Evolutionary conservation across 352 stramenopile species (phyloP).

Genomic region (Phytophthora quininea): DNA sequence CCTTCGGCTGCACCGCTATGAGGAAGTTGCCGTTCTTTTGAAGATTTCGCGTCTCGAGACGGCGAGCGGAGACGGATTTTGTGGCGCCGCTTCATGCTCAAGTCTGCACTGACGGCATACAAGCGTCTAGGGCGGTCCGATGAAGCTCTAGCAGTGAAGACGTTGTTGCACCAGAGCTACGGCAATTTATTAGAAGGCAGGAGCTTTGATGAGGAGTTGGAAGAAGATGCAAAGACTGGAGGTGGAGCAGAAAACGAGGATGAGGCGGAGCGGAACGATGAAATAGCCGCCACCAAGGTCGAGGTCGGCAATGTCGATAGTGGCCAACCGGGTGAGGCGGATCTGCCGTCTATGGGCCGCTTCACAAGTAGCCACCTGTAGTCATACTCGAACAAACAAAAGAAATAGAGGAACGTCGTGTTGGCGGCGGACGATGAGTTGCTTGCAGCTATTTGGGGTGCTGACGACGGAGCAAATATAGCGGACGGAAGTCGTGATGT

Average conservation of each 20-base stretch:
- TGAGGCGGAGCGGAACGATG: conserved; percentile 4
- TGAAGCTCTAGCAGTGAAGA: conserved; percentile 67
- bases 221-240: background rate
- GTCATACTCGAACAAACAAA: conserved; percentile 19
- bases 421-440: too few species aligned
- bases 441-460: conserved; percentile 21
- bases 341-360: conserved; percentile 21
- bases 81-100: conserved; percentile 64
- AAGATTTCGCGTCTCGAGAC: conserved; percentile 72
- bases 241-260: background rate
- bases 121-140: conserved; percentile 52
- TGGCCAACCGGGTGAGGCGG: conserved; percentile 20
- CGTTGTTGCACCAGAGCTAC: conserved; percentile 51
- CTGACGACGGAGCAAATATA: conserved; percentile 23
- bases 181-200: conserved; percentile 26
- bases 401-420: background rate
- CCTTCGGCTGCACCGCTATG: conserved; percentile 52
- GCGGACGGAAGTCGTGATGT: conserved; percentile 12
- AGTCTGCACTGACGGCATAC: conserved; percentile 61
- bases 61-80: conserved; percentile 67
- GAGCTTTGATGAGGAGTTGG: conserved; percentile 3
- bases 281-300: conserved; percentile 24
- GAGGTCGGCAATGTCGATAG: conserved; percentile 34
- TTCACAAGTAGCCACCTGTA: conserved; percentile 31
- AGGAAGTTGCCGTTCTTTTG: conserved; percentile 77